Conservation (phyloP, 371 early-diverging fungal genomes). For the Homolaphlyctis polyrhiza region DNA sequence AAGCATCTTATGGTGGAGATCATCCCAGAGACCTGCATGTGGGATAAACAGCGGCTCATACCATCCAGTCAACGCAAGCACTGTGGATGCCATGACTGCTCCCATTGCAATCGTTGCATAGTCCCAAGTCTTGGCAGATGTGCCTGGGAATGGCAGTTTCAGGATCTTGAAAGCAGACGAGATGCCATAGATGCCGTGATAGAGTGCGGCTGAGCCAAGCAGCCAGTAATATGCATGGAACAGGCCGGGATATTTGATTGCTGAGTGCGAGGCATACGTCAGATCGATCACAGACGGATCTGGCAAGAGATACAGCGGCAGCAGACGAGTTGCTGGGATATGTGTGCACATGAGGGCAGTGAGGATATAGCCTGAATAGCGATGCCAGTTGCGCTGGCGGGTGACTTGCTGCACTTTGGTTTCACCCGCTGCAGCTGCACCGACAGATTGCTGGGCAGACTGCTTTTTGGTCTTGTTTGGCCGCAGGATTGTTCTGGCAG, state of each 20-base stretch:
- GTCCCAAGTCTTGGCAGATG: slow-evolving; percentile 10
- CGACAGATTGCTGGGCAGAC: not conserved
- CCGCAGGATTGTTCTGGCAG: slow-evolving; percentile 5
- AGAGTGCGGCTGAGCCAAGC: slow-evolving; percentile 15
- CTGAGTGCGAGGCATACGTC: slow-evolving; percentile 11
- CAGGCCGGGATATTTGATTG: not conserved
- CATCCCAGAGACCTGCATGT: slow-evolving; percentile 9
- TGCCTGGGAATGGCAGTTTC: not conserved
- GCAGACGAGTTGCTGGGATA: slow-evolving; percentile 15
- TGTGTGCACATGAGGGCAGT: slow-evolving; percentile 9
- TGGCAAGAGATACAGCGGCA: slow-evolving; percentile 11
- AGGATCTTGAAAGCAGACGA: slow-evolving; percentile 7
- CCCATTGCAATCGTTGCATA: not conserved
- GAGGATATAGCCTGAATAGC: slow-evolving; percentile 15
- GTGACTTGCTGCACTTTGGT: not conserved
- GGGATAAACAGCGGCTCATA: slow-evolving; percentile 15
- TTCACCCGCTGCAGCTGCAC: not conserved
- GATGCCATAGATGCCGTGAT: slow-evolving; percentile 18
- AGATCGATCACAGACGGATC: slow-evolving; percentile 22
- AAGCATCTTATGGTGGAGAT: not conserved
- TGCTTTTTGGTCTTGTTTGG: not conserved
- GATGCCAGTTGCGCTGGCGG: slow-evolving; percentile 10
- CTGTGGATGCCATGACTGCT: slow-evolving; percentile 2
- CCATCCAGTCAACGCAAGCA: slow-evolving; percentile 10
- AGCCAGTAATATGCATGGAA: slow-evolving; percentile 8